Conservation (phyloP, 1,139 yeast species). For the Candida pseudocylindracea region DNA sequence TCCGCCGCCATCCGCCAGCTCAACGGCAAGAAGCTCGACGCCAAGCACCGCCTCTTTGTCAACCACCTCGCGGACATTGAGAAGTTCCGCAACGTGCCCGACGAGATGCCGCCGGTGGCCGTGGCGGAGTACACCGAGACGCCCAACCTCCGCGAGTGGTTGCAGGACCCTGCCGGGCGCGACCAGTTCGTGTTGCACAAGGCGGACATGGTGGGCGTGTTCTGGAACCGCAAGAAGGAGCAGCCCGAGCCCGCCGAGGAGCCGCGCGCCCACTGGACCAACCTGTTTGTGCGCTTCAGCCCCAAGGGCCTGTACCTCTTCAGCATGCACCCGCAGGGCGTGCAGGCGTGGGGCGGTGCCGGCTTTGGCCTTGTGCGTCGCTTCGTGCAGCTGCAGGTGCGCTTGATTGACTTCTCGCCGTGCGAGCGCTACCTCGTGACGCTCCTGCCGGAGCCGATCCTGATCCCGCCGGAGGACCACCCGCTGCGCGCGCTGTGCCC, state of each 20-base stretch:
- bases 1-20: constrained; percentile 59
- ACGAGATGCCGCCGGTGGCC: neutral
- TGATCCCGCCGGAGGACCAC: constrained; percentile 37
- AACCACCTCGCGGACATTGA: constrained; percentile 75
- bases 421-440: constrained; percentile 81
- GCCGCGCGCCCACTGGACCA: constrained; percentile 70
- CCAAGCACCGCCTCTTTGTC: constrained; percentile 73
- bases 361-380: constrained; percentile 54
- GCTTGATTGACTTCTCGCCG: constrained; percentile 83
- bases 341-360: constrained; percentile 91
- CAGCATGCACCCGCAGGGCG: constrained; percentile 86
- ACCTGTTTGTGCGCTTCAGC: constrained; percentile 74
- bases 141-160: constrained; percentile 60
- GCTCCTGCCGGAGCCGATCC: constrained; percentile 69
- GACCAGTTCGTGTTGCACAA: constrained; percentile 76
- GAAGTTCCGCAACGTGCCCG: constrained; percentile 42
- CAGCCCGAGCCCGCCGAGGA: constrained; percentile 63
- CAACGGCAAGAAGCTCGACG: constrained; percentile 82
- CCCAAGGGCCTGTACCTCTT: constrained; percentile 83
- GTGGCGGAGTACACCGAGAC: constrained; percentile 47
- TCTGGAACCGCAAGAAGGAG: constrained; percentile 65
- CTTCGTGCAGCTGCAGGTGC: constrained; percentile 76
- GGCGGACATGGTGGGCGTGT: constrained; percentile 64
- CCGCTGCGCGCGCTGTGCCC: constrained; percentile 48
- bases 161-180: constrained; percentile 72